A percentile compares a stretch with the other conserved stretches of the same genome.
phyloP scores from a whole-genome alignment of 495 filamentous ascomycete genomes.

The Thermothielavioides terrestris region DNA sequence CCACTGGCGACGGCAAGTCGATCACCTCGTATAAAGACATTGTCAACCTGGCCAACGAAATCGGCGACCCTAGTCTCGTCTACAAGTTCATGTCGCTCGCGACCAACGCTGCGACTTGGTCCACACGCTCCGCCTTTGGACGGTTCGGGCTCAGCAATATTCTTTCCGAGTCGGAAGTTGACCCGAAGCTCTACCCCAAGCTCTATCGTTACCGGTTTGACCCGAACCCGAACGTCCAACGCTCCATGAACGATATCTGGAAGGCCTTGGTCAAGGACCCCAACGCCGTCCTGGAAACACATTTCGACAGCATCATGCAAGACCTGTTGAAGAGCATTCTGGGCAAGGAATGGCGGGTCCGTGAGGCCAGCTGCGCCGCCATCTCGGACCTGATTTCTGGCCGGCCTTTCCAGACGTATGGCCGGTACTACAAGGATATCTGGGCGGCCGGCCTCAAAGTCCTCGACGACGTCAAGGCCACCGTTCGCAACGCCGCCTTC shows the following conservation, averaged over 20 bases:
- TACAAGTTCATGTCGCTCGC: constrained; percentile 97
- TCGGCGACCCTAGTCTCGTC: constrained; percentile 86
- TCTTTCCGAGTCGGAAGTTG: constrained; percentile 77
- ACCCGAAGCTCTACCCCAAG: constrained; percentile 91
- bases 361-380: constrained; percentile 85
- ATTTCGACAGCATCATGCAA: constrained; percentile 79
- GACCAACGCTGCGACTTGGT: constrained; percentile 91
- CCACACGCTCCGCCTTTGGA: constrained; percentile 87
- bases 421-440: constrained; percentile 73
- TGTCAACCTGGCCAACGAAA: constrained; percentile 83
- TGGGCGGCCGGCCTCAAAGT: constrained; percentile 77
- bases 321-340: constrained; percentile 79
- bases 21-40: constrained; percentile 95
- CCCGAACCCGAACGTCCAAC: constrained; percentile 82
- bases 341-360: constrained; percentile 83
- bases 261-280: constrained; percentile 81
- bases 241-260: constrained; percentile 97
- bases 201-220: constrained; percentile 91
- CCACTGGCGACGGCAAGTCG: constrained; percentile 80
- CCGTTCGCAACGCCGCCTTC: constrained; percentile 71
- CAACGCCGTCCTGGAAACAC: constrained; percentile 55
- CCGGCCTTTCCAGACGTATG: constrained; percentile 64
- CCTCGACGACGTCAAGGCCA: constrained; percentile 89
- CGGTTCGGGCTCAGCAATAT: constrained; percentile 87
- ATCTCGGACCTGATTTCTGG: constrained; percentile 79